Evolutionary conservation across 1,139 yeast species (phyloP).

Genomic region (Debaryomycetaceae sp.): DNA sequence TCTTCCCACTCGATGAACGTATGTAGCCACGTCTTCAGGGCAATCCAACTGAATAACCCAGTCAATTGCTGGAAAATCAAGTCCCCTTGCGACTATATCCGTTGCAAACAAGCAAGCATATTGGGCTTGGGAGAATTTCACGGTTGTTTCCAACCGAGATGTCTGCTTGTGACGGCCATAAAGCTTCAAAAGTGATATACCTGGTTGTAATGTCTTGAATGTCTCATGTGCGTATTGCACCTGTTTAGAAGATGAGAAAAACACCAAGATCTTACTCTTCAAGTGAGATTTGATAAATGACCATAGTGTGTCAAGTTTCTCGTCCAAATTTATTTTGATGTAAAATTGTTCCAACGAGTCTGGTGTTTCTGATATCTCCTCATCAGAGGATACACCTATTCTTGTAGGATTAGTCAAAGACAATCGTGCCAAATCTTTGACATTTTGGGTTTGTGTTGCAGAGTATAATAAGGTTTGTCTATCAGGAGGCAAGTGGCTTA

Average conservation of each 20-base stretch:
- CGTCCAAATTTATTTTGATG: conserved; percentile 65
- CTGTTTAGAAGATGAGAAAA: conserved; percentile 89
- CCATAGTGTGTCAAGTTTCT: conserved; percentile 82
- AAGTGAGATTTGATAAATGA: conserved; percentile 88
- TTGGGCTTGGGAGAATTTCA: conserved; percentile 80
- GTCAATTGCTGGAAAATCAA: conserved; percentile 95
- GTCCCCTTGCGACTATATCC: conserved; percentile 95
- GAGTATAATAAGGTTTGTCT: conserved; percentile 89
- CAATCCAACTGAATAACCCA: conserved; percentile 97
- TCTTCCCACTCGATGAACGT: conserved; percentile 95
- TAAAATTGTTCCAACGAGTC: conserved; percentile 81
- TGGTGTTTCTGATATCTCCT: conserved; percentile 65
- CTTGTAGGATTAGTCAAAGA: conserved; percentile 78
- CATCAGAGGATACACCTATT: conserved; percentile 58
- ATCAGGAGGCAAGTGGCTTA: conserved; percentile 75
- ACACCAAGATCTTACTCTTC: conserved; percentile 80
- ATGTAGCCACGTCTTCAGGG: conserved; percentile 94
- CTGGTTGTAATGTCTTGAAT: conserved; percentile 90
- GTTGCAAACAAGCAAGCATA: conserved; percentile 91
- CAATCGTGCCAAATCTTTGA: conserved; percentile 82
- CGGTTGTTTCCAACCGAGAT: conserved; percentile 85
- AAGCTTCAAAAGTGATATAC: conserved; percentile 84
- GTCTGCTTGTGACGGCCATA: conserved; percentile 97
- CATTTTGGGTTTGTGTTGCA: conserved; percentile 91
- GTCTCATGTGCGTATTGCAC: conserved; percentile 92